Evolutionary conservation across 2,329 filamentous ascomycete genomes (phyloP).

Genomic region (Malbranchea zuffiana): DNA sequence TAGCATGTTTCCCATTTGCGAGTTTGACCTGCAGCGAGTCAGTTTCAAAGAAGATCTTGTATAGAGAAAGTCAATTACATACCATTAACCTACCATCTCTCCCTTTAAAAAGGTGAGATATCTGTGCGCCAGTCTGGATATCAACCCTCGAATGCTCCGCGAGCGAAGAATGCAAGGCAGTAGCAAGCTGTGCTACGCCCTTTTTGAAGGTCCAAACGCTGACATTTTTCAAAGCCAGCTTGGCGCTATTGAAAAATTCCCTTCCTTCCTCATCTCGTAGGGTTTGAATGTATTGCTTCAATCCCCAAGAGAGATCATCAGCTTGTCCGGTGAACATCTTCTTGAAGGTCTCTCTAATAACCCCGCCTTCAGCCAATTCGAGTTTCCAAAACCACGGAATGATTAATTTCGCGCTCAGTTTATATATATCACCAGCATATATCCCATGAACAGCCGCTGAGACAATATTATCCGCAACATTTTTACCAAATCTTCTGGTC

Average conservation of each 20-base stretch:
- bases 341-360: too few species aligned
- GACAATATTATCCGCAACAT: constrained; percentile 57
- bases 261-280: constrained; percentile 11
- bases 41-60: not conserved
- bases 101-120: constrained; percentile 38
- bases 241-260: constrained; percentile 15
- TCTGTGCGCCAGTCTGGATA: constrained; percentile 41
- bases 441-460: constrained; percentile 77
- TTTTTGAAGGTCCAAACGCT: constrained; percentile 35
- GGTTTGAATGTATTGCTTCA: too few species aligned
- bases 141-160: constrained; percentile 47
- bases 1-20: not conserved
- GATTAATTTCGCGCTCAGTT: constrained; percentile 61
- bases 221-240: constrained; percentile 15
- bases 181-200: constrained; percentile 55
- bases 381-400: constrained; percentile 42
- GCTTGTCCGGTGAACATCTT: too few species aligned
- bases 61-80: not conserved
- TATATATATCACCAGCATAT: constrained; percentile 78
- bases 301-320: too few species aligned
- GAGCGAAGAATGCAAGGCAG: constrained; percentile 44
- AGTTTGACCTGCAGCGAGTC: constrained; percentile 5
- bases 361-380: constrained; percentile 24
- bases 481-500: constrained; percentile 39
- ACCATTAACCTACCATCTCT: constrained; percentile 2